Evolutionary conservation across 371 early-diverging fungal species (phyloP), one percentile per base, ranked within the genome.

Genomic region (Mucor irregularis): DNA sequence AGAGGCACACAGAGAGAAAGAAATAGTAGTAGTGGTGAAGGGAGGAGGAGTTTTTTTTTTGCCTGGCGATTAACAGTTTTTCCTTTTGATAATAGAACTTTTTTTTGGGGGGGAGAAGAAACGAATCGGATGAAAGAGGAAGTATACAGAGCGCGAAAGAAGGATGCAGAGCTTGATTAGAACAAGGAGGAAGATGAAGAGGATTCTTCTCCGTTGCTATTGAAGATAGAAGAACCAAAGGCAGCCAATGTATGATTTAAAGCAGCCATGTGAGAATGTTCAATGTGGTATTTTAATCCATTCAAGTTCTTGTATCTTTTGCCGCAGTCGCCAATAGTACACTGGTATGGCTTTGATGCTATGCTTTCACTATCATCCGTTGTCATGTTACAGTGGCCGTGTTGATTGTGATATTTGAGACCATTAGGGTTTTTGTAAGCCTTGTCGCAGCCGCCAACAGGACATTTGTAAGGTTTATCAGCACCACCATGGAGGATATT

Each of bases 361-460:
- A 65, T 66, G 17, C 71, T 76, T 46, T 73, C 77, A 8, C 69
- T 77, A 25, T 71, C 71, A 10, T 79, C 76, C 22, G 75, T 71
- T 17, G 66, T 69, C 25, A 78, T 54, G 22, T 73, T 75, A 68
- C 86, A 83, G 55, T 96, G 97, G 19, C 90, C 90, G 45, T 93
- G 93, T 61, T 86, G 82, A 51, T 90, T 87, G 68, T 96, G 97
- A 76, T 96, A 96, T 69, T 96, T 96, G 43, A 99, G 82, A n/a
- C 99, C 99, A 60, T 97, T 98, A 44, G 94, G 86, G 76, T 98
- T 98, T 80, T 98, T 98, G 82, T 98, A 99, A 29, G 90, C 83
- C 69, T 95, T 97, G 51, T 90, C 90, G 68, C 98, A 98, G 19
- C 89, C 91, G 17, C 66, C 62, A 3, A 95, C 82, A 9, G 85